Evolutionary conservation across 768 basidiomycete species (phyloP).

Genomic region (Amanita fuliginea): DNA sequence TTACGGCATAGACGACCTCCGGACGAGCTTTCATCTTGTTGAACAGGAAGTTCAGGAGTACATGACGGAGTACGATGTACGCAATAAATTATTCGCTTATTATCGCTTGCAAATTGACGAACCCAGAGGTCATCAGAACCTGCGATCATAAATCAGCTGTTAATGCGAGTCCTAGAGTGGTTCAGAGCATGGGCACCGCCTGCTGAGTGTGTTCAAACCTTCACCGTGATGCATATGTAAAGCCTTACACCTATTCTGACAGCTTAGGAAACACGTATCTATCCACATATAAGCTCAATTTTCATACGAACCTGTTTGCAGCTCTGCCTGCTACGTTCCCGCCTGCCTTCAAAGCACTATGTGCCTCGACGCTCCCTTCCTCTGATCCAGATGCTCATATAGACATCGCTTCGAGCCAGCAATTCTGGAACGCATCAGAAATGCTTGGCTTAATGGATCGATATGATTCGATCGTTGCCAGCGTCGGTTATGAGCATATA

Average conservation of each 20-base stretch:
- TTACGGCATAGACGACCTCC: slow-evolving; percentile 44
- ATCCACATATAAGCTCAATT: slow-evolving; percentile 52
- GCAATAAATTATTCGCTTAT: slow-evolving; percentile 5
- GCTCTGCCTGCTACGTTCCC: slow-evolving; percentile 59
- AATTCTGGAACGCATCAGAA: slow-evolving; percentile 53
- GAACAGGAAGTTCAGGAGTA: slow-evolving; percentile 44
- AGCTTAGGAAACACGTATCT: slow-evolving; percentile 54
- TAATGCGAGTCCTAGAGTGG: slow-evolving; percentile 59
- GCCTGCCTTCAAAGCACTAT: slow-evolving; percentile 55
- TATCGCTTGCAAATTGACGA: not conserved
- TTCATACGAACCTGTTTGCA: slow-evolving; percentile 69
- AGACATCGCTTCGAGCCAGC: slow-evolving; percentile 2
- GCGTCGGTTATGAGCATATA: slow-evolving; percentile 80
- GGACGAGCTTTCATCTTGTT: slow-evolving; percentile 47
- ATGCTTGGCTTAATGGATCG: slow-evolving; percentile 68
- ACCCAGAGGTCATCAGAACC: slow-evolving; percentile 35
- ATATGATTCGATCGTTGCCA: slow-evolving; percentile 74
- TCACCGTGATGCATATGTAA: not conserved
- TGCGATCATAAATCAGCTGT: slow-evolving; percentile 38
- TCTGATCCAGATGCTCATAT: slow-evolving; percentile 9
- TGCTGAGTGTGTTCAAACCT: slow-evolving; percentile 36
- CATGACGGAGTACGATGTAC: slow-evolving; percentile 56
- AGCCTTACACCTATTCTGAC: slow-evolving; percentile 6
- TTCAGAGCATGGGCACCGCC: slow-evolving; percentile 66
- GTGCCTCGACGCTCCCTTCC: slow-evolving; percentile 43